Percentiles rank a stretch among this genome's conserved stretches.
Evolutionary conservation across 2,329 filamentous ascomycete genomes (phyloP).

Genomic region (Pezicula carpinea): DNA sequence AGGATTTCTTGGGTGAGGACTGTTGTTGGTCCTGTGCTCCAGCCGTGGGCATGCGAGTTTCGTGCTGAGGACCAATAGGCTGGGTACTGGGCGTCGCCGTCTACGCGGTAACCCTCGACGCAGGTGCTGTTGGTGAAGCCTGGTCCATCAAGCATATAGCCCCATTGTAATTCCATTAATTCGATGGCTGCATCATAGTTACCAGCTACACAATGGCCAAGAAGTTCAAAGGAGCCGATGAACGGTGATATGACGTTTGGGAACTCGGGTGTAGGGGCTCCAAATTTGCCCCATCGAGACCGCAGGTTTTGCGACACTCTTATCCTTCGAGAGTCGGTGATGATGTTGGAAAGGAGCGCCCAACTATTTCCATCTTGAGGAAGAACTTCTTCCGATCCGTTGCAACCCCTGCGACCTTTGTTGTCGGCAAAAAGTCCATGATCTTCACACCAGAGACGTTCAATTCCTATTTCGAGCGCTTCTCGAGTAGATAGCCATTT

Average conservation of each 20-base stretch:
- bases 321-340: conserved; percentile 34
- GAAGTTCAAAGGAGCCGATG: conserved; percentile 41
- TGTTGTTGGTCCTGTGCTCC: conserved; percentile 42
- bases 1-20: conserved; percentile 39
- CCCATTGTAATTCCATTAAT: conserved; percentile 44
- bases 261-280: conserved; percentile 43
- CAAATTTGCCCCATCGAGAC: conserved; percentile 36
- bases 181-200: conserved; percentile 35
- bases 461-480: conserved; percentile 14
- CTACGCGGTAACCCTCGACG: conserved; percentile 32
- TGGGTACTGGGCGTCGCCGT: conserved; percentile 33
- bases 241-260: conserved; percentile 42
- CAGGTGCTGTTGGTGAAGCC: conserved; percentile 34
- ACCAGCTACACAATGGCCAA: conserved; percentile 37
- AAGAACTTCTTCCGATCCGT: conserved; percentile 47
- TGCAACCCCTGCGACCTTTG: conserved; percentile 34
- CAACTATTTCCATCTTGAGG: conserved; percentile 58
- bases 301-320: conserved; percentile 18
- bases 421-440: conserved; percentile 46
- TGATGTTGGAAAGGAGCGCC: conserved; percentile 33
- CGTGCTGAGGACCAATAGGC: conserved; percentile 21
- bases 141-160: conserved; percentile 45
- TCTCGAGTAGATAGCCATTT: conserved; percentile 13
- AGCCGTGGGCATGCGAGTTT: conserved; percentile 44
- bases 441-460: conserved; percentile 28